These are phyloP conservation scores for Vachellia collinsii DNA, from an alignment of 306 rosid genomes.

Conservation along the genomic window DNA sequence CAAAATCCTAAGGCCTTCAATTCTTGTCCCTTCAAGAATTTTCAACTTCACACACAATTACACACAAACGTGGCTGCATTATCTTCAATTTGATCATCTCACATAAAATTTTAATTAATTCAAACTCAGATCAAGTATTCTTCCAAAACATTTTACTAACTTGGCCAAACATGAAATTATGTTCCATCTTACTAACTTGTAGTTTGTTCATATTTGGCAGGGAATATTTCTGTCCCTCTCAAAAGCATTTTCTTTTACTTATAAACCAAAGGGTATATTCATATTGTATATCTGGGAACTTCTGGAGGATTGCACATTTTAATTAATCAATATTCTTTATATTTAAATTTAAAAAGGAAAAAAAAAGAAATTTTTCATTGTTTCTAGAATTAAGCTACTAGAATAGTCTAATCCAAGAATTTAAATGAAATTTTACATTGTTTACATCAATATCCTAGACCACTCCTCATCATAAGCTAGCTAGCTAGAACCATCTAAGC, in stretches of 20 bases:
- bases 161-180: neutral
- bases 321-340: neutral
- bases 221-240: slow-evolving; percentile 34
- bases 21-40: slow-evolving; percentile 2
- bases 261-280: neutral
- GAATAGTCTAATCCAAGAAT: neutral
- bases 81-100: neutral
- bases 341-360: no score
- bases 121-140: neutral
- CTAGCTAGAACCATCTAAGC: neutral
- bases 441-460: neutral
- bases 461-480: neutral
- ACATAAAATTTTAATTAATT: neutral
- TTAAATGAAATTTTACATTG: neutral
- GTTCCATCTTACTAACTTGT: neutral
- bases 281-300: neutral
- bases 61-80: neutral
- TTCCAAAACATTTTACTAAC: no score
- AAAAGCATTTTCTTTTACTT: slow-evolving; percentile 6
- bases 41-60: neutral
- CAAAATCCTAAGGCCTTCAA: neutral
- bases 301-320: neutral
- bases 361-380: no score
- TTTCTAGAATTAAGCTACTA: neutral
- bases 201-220: neutral